phyloP scores from a whole-genome alignment of 2,329 filamentous ascomycete genomes.

The Aspergillus eucalypticola region DNA sequence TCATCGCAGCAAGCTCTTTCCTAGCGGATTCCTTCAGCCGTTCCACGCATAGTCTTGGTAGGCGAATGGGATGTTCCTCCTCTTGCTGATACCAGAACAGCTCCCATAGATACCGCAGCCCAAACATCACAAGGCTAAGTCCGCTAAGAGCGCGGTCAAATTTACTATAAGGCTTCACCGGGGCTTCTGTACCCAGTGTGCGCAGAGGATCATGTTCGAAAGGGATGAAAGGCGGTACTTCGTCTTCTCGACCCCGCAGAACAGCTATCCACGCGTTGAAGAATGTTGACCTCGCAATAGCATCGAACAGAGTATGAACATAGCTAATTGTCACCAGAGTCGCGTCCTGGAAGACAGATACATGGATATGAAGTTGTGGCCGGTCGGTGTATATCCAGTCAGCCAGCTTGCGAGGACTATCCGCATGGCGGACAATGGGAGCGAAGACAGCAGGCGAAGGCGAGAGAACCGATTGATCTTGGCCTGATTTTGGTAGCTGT shows the following conservation, averaged over 20 bases:
- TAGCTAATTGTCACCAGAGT: constrained; percentile 52
- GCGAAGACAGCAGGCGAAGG: constrained; percentile 3
- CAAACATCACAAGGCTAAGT: constrained; percentile 27
- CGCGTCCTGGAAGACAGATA: constrained; percentile 52
- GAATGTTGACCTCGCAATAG: constrained; percentile 46
- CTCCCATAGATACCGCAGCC: constrained; percentile 37
- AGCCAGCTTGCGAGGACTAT: constrained; percentile 38
- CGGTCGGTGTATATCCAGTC: constrained; percentile 47
- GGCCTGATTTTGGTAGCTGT: constrained; percentile 3
- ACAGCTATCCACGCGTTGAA: constrained; percentile 51
- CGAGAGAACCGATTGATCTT: not conserved
- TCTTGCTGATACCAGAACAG: constrained; percentile 31
- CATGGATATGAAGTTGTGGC: constrained; percentile 51
- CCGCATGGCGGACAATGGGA: constrained; percentile 17
- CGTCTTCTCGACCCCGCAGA: constrained; percentile 44
- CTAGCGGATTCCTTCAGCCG: constrained; percentile 27
- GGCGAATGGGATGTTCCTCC: constrained; percentile 42
- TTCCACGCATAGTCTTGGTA: constrained; percentile 38
- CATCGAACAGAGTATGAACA: constrained; percentile 53
- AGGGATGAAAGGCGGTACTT: constrained; percentile 43
- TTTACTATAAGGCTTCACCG: not conserved
- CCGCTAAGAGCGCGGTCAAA: constrained; percentile 5
- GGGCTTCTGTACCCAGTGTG: constrained; percentile 19
- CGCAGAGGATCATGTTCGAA: constrained; percentile 41
- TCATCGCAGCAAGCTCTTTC: constrained; percentile 12